phyloP scores from a whole-genome alignment of 2,329 filamentous ascomycete genomes.

The Ramularia collo-cygni region DNA sequence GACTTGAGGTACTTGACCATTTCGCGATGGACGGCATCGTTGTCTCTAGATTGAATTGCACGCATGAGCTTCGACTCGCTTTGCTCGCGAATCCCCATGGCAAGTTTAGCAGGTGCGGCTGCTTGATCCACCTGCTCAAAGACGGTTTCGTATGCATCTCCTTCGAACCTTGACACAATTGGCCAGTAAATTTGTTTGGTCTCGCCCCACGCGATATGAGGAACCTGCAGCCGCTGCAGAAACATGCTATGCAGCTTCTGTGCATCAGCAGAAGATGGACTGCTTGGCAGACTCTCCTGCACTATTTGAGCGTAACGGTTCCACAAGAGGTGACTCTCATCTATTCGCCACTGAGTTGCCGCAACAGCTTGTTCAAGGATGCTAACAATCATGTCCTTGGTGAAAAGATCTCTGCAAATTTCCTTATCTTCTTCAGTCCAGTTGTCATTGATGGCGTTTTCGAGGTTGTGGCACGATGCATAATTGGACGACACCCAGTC shows the following conservation, averaged over 20 bases:
- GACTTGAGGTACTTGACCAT: conserved; percentile 71
- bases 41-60: conserved; percentile 51
- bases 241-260: conserved; percentile 63
- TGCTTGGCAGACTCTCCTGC: conserved; percentile 57
- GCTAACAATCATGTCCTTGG: conserved; percentile 57
- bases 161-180: conserved; percentile 60
- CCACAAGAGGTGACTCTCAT: conserved; percentile 73
- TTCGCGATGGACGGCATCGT: conserved; percentile 48
- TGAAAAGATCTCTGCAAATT: conserved; percentile 65
- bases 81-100: conserved; percentile 52
- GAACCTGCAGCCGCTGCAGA: conserved; percentile 61
- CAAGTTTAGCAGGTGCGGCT: conserved; percentile 56
- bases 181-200: conserved; percentile 69
- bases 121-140: conserved; percentile 63
- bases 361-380: conserved; percentile 67
- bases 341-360: conserved; percentile 65
- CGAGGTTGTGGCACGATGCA: conserved; percentile 53
- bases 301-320: conserved; percentile 65
- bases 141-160: conserved; percentile 62
- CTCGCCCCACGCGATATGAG: conserved; percentile 67
- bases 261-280: conserved; percentile 50
- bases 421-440: conserved; percentile 61
- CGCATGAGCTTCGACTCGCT: conserved; percentile 61
- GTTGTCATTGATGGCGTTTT: conserved; percentile 38
- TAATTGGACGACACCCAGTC: conserved; percentile 71